A percentile compares a stretch with the other conserved stretches of the same genome.
Evolutionary conservation across 1,284 basidiomycete species (phyloP).

Genomic region (Bjerkandera adusta): DNA sequence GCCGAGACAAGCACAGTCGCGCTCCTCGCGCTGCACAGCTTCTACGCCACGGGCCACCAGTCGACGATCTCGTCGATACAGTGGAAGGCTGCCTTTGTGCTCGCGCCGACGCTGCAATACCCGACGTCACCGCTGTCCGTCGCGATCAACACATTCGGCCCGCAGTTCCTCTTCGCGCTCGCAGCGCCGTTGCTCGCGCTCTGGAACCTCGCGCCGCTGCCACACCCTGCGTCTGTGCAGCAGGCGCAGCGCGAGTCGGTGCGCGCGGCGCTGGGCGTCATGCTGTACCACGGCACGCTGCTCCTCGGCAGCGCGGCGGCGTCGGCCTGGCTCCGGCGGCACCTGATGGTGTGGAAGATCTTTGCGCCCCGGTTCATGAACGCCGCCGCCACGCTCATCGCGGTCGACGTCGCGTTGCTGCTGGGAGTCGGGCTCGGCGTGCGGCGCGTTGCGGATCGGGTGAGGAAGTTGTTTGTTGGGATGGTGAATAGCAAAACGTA

Average conservation of each 20-base stretch:
- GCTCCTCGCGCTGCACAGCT: conserved; percentile 73
- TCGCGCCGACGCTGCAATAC: conserved; percentile 68
- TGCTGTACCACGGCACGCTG: conserved; percentile 69
- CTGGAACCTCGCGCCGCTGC: conserved; percentile 83
- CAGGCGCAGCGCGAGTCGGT: conserved; percentile 35
- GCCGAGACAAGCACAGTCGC: conserved; percentile 71
- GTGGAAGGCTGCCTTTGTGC: conserved; percentile 91
- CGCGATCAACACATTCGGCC: conserved; percentile 78
- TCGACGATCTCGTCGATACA: conserved; percentile 88
- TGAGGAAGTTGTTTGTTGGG: conserved; percentile 26
- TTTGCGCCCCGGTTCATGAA: conserved; percentile 95
- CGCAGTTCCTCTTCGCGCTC: conserved; percentile 63
- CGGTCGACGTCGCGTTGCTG: conserved; percentile 56
- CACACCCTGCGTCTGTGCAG: conserved; percentile 25
- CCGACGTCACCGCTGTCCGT: conserved; percentile 81
- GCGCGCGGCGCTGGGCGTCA: conserved; percentile 58
- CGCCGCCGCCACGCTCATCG: conserved; percentile 52
- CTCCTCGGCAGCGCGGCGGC: conserved; percentile 72
- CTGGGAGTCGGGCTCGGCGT: conserved; percentile 44
- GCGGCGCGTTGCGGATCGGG: conserved; percentile 24
- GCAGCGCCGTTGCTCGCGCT: conserved; percentile 73
- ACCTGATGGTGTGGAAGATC: conserved; percentile 99
- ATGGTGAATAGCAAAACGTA: conserved; percentile 13
- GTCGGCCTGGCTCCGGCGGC: conserved; percentile 78
- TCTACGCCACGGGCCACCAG: conserved; percentile 93